phyloP scores from a whole-genome alignment of 1,139 yeast genomes.

The Protomyces pachydermus region DNA sequence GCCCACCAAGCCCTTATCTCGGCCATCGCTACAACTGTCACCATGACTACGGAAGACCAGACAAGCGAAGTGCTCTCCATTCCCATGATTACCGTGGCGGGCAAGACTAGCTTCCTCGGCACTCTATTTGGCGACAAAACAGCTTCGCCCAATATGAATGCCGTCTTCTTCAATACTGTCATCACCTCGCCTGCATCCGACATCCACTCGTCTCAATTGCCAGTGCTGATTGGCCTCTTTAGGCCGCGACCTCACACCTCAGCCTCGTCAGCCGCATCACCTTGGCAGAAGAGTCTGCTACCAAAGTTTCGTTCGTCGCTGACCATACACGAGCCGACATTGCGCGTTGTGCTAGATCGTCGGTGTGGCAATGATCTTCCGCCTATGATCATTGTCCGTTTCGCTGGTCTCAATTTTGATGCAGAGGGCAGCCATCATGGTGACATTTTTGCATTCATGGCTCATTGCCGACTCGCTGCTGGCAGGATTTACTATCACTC shows the following conservation, averaged over 20 bases:
- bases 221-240: conserved; percentile 6
- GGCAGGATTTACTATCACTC: conserved; percentile 16
- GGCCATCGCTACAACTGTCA: conserved; percentile 41
- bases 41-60: conserved; percentile 35
- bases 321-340: conserved; percentile 18
- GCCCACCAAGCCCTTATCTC: conserved; percentile 45
- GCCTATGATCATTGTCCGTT: conserved; percentile 20
- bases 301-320: neutral
- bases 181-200: conserved; percentile 43
- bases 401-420: conserved; percentile 1
- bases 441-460: neutral
- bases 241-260: neutral
- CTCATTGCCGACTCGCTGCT: neutral
- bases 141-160: conserved; percentile 33
- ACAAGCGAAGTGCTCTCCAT: conserved; percentile 43
- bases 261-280: neutral
- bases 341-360: conserved; percentile 13
- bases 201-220: conserved; percentile 5
- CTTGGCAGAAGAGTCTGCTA: neutral
- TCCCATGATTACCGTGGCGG: conserved; percentile 41
- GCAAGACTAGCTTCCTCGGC: conserved; percentile 41
- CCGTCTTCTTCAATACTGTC: conserved; percentile 39
- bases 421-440: neutral
- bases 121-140: conserved; percentile 36
- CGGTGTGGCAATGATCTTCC: neutral